These are phyloP conservation scores for Cochlearia excelsa DNA, from an alignment of 345 rosid genomes.

Conservation along the genomic window DNA sequence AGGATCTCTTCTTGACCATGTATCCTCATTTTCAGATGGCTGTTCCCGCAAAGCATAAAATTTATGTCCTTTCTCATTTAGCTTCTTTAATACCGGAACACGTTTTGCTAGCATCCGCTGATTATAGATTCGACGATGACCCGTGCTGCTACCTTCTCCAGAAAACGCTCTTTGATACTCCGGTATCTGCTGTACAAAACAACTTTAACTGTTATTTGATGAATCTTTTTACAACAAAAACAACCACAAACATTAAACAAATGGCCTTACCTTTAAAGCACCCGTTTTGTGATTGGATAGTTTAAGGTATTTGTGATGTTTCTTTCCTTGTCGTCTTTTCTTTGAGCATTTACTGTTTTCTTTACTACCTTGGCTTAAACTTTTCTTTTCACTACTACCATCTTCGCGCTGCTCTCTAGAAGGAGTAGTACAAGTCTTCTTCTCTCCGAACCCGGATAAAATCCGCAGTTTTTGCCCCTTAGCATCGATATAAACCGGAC, in stretches of 20 bases:
- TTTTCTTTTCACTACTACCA: slow-evolving; percentile 25
- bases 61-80: slow-evolving; percentile 36
- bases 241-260: not conserved
- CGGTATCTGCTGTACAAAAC: slow-evolving; percentile 38
- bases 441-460: slow-evolving; percentile 53
- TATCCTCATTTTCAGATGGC: slow-evolving; percentile 46
- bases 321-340: slow-evolving; percentile 48
- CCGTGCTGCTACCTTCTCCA: slow-evolving; percentile 42
- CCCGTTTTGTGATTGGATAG: slow-evolving; percentile 46
- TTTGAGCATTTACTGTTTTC: slow-evolving; percentile 42
- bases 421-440: slow-evolving; percentile 24
- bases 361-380: slow-evolving; percentile 38
- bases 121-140: slow-evolving; percentile 56
- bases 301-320: slow-evolving; percentile 57
- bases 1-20: slow-evolving; percentile 42
- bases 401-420: slow-evolving; percentile 10
- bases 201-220: slow-evolving; percentile 31
- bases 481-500: slow-evolving; percentile 89
- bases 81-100: slow-evolving; percentile 52
- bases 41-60: slow-evolving; percentile 47
- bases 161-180: slow-evolving; percentile 39
- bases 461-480: slow-evolving; percentile 81
- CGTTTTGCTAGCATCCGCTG: slow-evolving; percentile 65
- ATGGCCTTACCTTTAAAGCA: slow-evolving; percentile 49
- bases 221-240: slow-evolving; percentile 32